phyloP scores from a whole-genome alignment of 1,284 basidiomycete genomes.

The Cutaneotrichosporon arboriforme region DNA sequence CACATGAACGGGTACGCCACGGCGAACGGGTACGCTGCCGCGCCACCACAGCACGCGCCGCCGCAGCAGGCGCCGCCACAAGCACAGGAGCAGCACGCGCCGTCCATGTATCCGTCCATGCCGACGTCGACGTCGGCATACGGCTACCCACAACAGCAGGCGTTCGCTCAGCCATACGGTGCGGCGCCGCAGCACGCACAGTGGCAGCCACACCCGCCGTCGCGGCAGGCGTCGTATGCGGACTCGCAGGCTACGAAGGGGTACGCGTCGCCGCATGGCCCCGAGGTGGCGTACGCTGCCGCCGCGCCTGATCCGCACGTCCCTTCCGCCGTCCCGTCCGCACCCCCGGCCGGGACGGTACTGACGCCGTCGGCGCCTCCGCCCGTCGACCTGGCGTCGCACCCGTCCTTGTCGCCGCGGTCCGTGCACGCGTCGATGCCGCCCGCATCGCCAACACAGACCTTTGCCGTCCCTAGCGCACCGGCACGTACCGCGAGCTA shows the following conservation, averaged over 20 bases:
- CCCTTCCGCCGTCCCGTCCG: slow-evolving; percentile 2
- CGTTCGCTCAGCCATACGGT: not conserved
- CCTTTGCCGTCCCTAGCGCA: slow-evolving; percentile 1
- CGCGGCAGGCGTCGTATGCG: slow-evolving; percentile 22
- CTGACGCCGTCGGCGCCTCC: slow-evolving; percentile 21
- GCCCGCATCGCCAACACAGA: slow-evolving; percentile 14
- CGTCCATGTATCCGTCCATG: not conserved
- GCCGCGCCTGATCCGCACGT: slow-evolving; percentile 2
- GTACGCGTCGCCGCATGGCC: not conserved
- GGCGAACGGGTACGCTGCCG: slow-evolving; percentile 6
- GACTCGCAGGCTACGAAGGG: not conserved
- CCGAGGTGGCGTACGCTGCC: not conserved
- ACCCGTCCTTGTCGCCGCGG: slow-evolving; percentile 22
- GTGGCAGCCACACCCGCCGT: slow-evolving; percentile 7
- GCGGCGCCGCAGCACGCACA: slow-evolving; percentile 11
- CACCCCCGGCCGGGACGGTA: not conserved
- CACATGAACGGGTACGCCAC: slow-evolving; percentile 27
- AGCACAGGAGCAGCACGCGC: slow-evolving; percentile 23
- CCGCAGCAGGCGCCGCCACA: slow-evolving; percentile 11
- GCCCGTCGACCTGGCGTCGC: slow-evolving; percentile 27
- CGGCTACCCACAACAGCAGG: too few species aligned
- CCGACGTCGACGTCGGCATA: too few species aligned
- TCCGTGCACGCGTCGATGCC: slow-evolving; percentile 41
- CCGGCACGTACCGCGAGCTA: slow-evolving; percentile 6
- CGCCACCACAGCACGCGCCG: slow-evolving; percentile 8